Evolutionary conservation across 805 yeast species (phyloP).

Genomic region (Yamadazyma nakazawae): DNA sequence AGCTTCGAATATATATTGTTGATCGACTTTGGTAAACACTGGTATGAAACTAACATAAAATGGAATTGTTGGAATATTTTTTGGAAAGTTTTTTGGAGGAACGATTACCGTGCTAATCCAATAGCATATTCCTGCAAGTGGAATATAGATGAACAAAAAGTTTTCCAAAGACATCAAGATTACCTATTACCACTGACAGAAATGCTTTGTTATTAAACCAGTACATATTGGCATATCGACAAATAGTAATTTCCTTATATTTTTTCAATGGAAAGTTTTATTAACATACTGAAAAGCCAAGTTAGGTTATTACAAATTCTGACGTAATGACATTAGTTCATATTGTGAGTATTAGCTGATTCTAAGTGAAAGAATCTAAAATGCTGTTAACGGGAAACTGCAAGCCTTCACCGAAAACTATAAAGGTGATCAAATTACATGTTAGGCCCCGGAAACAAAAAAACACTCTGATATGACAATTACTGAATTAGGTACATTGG

Average conservation of each 20-base stretch:
- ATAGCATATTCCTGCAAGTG: neutral
- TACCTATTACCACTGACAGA: neutral
- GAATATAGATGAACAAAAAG: neutral
- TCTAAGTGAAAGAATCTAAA: neutral
- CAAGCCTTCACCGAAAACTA: neutral
- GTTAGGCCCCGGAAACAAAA: neutral
- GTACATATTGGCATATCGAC: too few species aligned
- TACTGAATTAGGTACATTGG: constrained; percentile 1
- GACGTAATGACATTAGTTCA: too few species aligned
- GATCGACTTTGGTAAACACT: constrained; percentile 43
- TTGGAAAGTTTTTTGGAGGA: constrained; percentile 53
- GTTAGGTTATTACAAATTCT: too few species aligned
- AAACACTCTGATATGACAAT: constrained; percentile 1
- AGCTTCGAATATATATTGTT: constrained; percentile 41
- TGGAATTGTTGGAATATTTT: constrained; percentile 58
- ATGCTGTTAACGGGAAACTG: neutral
- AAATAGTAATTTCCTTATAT: neutral
- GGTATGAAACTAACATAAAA: constrained; percentile 55
- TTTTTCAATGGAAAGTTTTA: neutral
- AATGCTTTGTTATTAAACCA: too few species aligned
- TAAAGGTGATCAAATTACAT: neutral
- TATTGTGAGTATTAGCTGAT: neutral
- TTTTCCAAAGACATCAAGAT: neutral
- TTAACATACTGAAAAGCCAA: too few species aligned
- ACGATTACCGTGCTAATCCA: constrained; percentile 17